Evolutionary conservation across 345 rosid species (phyloP), one percentile per base, ranked within the genome.

Genomic region (Eucalyptus lansdowneana): DNA sequence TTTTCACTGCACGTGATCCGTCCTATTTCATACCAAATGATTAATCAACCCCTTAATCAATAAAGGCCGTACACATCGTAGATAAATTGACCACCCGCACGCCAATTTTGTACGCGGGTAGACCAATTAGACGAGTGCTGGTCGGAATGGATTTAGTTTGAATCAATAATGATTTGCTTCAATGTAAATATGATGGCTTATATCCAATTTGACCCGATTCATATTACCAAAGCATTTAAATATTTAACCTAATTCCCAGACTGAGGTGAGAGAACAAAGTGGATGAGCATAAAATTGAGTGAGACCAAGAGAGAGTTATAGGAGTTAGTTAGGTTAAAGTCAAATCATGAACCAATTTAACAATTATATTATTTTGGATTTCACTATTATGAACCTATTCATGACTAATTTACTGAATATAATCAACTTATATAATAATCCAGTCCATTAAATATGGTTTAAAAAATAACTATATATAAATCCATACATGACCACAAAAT

Each of bases 341-440:
- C 47, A 56, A 56, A 25, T 2, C 0, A 0, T 0, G 13, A 10
- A 56, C 6, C 6, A 1, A 24, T 56, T 56, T 25, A 56, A 56
- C 14, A 10, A 24, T 25, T 1, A 25, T 56, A 56, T 56, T 24
- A 56, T 56, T 56, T 56, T 56, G 6, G 29, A 56, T 25, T 56
- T 56, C 24, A 24, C 29, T 10, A 56, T 56, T 24, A 1, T 9
- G 27, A 56, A 22, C 13, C 13, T 56, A 10, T 56, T 24, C 10
- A 24, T 56, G 62, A 56, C 13, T 22, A 9, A 56, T 24, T 56
- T 56, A 56, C 0, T 0, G 3, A 22, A 56, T 56, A 24, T 24
- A 56, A 56, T 22, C 1, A 56, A 5, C 62, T 25, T 25, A 24
- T 56, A 9, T 24, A 56, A 56, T 22, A 9, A 56, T 25, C 3